Conservation (phyloP, 345 rosid genomes). For the Linum lewisii region DNA sequence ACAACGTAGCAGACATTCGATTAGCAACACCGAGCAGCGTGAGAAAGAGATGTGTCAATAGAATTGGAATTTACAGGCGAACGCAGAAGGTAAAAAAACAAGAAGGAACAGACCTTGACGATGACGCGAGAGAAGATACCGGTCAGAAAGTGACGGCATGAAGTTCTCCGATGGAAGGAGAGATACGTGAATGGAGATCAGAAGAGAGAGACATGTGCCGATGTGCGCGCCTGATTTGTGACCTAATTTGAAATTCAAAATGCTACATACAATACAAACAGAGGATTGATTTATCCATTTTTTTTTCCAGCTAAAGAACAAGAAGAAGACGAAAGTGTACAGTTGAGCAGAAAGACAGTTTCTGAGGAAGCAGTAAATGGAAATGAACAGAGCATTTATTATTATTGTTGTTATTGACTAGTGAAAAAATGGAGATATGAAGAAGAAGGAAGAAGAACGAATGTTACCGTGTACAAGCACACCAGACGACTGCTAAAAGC, state of each 20-base stretch:
- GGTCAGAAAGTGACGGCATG: no score
- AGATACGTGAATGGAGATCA: no score
- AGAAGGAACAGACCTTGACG: neutral
- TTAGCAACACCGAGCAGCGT: neutral
- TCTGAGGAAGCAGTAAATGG: no score
- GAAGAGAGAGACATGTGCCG: no score
- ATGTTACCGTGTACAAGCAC: neutral
- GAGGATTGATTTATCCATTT: no score
- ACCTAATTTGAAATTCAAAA: no score
- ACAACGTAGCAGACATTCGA: neutral
- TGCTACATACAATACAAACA: no score
- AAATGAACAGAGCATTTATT: neutral
- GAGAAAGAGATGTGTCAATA: neutral
- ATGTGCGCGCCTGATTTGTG: no score
- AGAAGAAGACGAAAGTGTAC: no score
- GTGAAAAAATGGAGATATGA: neutral
- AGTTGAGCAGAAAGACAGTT: no score
- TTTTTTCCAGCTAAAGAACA: no score
- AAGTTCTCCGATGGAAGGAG: no score
- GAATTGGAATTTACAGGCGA: neutral
- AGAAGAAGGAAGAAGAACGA: neutral
- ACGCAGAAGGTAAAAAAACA: neutral
- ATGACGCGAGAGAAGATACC: neutral
- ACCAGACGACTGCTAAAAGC: neutral
- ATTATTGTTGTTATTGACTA: neutral